Evolutionary conservation across 1,139 yeast genomes (phyloP).

Genomic region (Blastobotrys aristatus): DNA sequence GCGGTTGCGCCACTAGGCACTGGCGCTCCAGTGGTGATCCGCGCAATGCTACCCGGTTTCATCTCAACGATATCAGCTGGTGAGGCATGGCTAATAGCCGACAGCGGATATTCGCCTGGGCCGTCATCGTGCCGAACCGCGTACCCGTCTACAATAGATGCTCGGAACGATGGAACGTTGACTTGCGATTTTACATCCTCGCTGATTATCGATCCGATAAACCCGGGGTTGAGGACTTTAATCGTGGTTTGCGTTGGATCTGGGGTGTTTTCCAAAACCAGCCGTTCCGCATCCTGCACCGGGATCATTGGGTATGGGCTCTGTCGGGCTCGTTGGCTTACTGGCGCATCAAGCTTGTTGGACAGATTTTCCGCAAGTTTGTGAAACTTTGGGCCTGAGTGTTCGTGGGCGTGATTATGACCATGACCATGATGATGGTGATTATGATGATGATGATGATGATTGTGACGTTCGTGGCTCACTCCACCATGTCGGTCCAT

Average conservation of each 20-base stretch:
- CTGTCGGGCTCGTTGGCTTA: constrained; percentile 39
- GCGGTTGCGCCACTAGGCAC: constrained; percentile 47
- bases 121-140: constrained; percentile 43
- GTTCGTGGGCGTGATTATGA: constrained; percentile 19
- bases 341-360: constrained; percentile 36
- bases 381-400: constrained; percentile 25
- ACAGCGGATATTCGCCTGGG: constrained; percentile 41
- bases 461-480: constrained; percentile 21
- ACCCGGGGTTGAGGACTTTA: constrained; percentile 22
- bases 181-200: constrained; percentile 38
- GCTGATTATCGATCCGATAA: constrained; percentile 38
- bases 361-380: constrained; percentile 27
- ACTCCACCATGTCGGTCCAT: constrained; percentile 18
- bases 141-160: constrained; percentile 51
- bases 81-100: constrained; percentile 41
- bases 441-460: constrained; percentile 22
- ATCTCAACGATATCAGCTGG: constrained; percentile 26
- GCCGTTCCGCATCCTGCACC: constrained; percentile 36
- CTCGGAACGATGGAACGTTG: constrained; percentile 44
- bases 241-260: constrained; percentile 28
- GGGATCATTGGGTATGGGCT: constrained; percentile 46
- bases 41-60: constrained; percentile 35
- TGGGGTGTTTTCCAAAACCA: constrained; percentile 17
- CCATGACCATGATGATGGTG: constrained; percentile 22
- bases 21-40: constrained; percentile 52